Evolutionary conservation across 371 early-diverging fungal species (phyloP), one percentile per base, ranked within the genome.

Genomic region (Mucor velutinosus): DNA sequence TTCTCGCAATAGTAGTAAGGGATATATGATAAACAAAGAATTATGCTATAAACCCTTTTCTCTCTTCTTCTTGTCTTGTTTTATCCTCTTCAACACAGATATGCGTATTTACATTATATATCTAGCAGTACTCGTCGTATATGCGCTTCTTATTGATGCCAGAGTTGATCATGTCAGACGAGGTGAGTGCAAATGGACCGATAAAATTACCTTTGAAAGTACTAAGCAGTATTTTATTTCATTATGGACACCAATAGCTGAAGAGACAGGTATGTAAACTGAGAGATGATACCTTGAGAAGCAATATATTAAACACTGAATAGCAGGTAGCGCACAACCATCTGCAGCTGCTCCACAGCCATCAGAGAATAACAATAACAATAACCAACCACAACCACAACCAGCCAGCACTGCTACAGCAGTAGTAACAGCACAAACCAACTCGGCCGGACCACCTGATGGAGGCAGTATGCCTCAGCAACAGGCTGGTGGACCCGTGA

Each of bases 201-300:
- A 51, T 37, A 14, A 37, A 11, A 11, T 14, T 14, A 37, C 15
- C 6, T 14, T 14, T 37, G 14, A 11, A 14, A 37, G 37, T 37
- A 37, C 37, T 37, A 14, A 37, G 37, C 37, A 37, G 37, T 14
- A 14, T 37, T 14, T 14, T 37, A 37, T 14, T 37, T 5, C 14
- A 37, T 6, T 14, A 37, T 14, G 1, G 14, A 11, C 33, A 37
- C 8, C 19, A 57, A 23, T 63, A 71, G 73, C 73, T 45, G 73
- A 68, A 14, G 73, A 73, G 58, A 37, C 66, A 73, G 73, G 73
- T 73, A 68, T 56, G n/a, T 10, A 25, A 15, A 43, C 1, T 25
- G 15, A 53, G 8, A 7, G 3, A n/a, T n/a, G 7, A 4, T 19
- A 0, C 2, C 17, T 21, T n/a, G 10, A 49, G 12, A 27, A 30